Conservation (phyloP, 75 land plant genomes). For the Cupressus sempervirens region DNA sequence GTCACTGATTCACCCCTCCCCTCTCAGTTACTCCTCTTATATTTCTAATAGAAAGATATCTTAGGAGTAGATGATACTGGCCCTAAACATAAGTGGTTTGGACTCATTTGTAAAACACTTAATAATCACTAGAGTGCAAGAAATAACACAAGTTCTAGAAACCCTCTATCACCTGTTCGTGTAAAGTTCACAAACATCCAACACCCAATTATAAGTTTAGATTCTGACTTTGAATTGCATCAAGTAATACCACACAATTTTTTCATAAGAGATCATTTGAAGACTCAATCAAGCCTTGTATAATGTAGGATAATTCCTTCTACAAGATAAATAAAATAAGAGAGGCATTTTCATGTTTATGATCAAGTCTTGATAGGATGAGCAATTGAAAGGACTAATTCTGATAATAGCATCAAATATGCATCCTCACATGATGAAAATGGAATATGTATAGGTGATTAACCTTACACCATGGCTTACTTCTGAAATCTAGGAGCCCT, state of each 20-base stretch:
- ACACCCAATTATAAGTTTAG: slow-evolving; percentile 41
- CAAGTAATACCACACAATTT: slow-evolving; percentile 37
- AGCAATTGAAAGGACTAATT: slow-evolving; percentile 52
- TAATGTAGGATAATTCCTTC: slow-evolving; percentile 42
- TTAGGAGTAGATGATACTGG: slow-evolving; percentile 88
- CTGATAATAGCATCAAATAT: slow-evolving; percentile 20
- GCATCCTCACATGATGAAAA: slow-evolving; percentile 64
- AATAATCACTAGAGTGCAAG: slow-evolving; percentile 52
- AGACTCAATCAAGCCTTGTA: slow-evolving; percentile 35
- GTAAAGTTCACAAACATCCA: slow-evolving; percentile 31
- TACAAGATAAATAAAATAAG: slow-evolving; percentile 42
- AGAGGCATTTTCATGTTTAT: slow-evolving; percentile 60
- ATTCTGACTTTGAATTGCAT: slow-evolving; percentile 59
- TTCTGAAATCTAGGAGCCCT: slow-evolving; percentile 39
- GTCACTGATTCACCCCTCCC: no score
- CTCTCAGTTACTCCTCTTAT: no score
- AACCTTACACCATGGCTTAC: slow-evolving; percentile 35
- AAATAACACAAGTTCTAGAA: slow-evolving; percentile 1
- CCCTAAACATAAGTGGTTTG: slow-evolving; percentile 79
- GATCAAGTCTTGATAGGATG: slow-evolving; percentile 48
- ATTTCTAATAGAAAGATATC: slow-evolving; percentile 83
- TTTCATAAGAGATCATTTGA: slow-evolving; percentile 59
- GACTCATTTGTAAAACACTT: slow-evolving; percentile 71
- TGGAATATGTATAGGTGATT: slow-evolving; percentile 25
- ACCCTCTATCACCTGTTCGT: slow-evolving; percentile 27